A percentile compares a stretch with the other conserved stretches of the same genome.
Evolutionary conservation across 2,329 filamentous ascomycete genomes (phyloP).

Genomic region (Coniochaeta prunicola): DNA sequence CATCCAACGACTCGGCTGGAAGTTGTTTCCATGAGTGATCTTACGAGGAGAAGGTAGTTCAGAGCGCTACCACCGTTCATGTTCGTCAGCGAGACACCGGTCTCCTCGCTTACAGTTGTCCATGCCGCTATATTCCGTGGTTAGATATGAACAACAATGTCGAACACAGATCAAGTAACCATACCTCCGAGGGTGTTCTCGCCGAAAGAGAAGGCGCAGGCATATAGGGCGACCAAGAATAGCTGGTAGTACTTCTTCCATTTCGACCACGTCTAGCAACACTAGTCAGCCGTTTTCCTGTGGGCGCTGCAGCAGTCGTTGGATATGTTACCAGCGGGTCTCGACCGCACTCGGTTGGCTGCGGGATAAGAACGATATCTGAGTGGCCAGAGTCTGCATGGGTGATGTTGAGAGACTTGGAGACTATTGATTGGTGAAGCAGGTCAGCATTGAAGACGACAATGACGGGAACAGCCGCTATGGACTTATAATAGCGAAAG

Average conservation of each 20-base stretch:
- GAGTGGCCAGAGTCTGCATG: conserved; percentile 3
- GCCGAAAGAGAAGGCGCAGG: conserved; percentile 30
- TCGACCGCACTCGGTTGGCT: conserved; percentile 4
- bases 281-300: background rate
- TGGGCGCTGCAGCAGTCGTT: background rate
- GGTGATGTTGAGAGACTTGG: background rate
- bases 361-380: conserved; percentile 6
- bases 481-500: too few relatives aligned
- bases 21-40: background rate
- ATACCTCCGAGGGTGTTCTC: conserved; percentile 28
- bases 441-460: background rate
- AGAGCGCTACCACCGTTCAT: conserved; percentile 32
- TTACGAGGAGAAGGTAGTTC: conserved; percentile 27
- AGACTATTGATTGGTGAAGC: background rate
- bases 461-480: too few relatives aligned
- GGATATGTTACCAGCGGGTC: conserved; percentile 2
- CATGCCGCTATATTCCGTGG: conserved; percentile 21
- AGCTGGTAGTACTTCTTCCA: conserved; percentile 31
- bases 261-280: conserved; percentile 20
- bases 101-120: conserved; percentile 30
- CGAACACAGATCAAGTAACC: too few relatives aligned
- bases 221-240: conserved; percentile 29
- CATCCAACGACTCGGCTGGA: background rate
- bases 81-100: conserved; percentile 26
- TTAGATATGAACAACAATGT: background rate